Evolutionary conservation across 108 stramenopile genomes (phyloP), one percentile per base, ranked within the genome.

Genomic region (Skeletonema grethae): DNA sequence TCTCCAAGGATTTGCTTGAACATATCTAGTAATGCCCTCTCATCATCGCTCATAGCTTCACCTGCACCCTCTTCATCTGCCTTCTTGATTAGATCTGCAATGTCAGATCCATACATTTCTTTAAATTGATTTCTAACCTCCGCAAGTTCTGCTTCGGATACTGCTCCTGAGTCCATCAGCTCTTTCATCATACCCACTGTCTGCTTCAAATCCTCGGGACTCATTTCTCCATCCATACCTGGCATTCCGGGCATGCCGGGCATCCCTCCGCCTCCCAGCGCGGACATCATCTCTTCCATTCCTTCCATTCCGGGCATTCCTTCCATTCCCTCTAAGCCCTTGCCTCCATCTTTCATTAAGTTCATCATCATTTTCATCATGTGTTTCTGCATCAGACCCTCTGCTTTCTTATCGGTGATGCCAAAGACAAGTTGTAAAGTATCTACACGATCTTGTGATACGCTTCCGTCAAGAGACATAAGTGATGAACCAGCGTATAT

Each of bases 351-450:
- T 70, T 95, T 95, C 87, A 94, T 86, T 75, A 87, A 75, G 25
- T 93, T 83, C 92, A 91, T 90, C 88, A 93, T 83, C 72, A 86
- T 87, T 58, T 93, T 90, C 84, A 93, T 92, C 80, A 92, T 82
- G 29, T 85, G 84, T 80, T 93, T 93, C 77, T 90, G 91, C 84
- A 90, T 85, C 18, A 95, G 71, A 16, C 92, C 90, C 53, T 95
- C 88, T 13, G 92, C 90, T 59, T 90, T 93, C 67, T 91, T 89
- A 16, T 92, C 90, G 31, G 61, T 74, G 31, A 96, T 96, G 20
- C 72, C 75, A 61, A 96, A 89, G 22, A 93, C 87, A 53, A 88
- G 84, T 71, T 86, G 92, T 63, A 96, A 65, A 22, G 83, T 82
- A 34, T 80, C 87, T 11, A 93, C 82, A 31, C 92, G 82, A 53